Evolutionary conservation across 2,329 filamentous ascomycete genomes (phyloP).

Genomic region (Colletotrichum paranaense): DNA sequence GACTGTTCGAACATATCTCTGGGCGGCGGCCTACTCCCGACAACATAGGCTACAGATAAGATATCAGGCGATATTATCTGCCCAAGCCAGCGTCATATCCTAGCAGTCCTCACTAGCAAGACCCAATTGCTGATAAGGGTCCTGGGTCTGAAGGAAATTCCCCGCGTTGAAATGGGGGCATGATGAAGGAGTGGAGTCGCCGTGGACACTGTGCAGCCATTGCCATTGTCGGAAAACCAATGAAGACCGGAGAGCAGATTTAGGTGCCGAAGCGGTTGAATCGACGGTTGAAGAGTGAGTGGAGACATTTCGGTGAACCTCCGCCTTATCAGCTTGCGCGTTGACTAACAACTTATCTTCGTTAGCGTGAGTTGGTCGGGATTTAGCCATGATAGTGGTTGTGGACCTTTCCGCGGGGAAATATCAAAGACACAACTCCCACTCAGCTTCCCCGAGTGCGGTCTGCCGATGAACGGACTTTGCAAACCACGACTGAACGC

Average conservation of each 20-base stretch:
- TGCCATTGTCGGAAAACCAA: conserved; percentile 7
- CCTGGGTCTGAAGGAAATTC: not conserved
- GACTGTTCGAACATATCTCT: not conserved
- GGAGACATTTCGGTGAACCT: conserved; percentile 31
- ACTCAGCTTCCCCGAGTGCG: conserved; percentile 27
- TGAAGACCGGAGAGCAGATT: not conserved
- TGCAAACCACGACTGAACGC: conserved; percentile 1
- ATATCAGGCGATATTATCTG: conserved; percentile 2
- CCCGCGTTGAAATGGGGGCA: conserved; percentile 18
- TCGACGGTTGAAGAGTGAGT: not conserved
- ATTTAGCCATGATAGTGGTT: conserved; percentile 12
- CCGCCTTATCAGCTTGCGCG: conserved; percentile 34
- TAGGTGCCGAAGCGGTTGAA: conserved; percentile 12
- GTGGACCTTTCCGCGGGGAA: conserved; percentile 36
- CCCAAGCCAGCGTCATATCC: conserved; percentile 10
- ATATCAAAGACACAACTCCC: conserved; percentile 30
- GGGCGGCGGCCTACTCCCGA: not conserved
- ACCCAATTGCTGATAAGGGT: conserved; percentile 25
- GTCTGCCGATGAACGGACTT: conserved; percentile 27
- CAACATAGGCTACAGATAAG: conserved; percentile 24
- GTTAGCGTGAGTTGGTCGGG: conserved; percentile 19
- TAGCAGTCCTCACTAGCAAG: not conserved
- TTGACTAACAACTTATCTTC: conserved; percentile 29
- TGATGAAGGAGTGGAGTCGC: conserved; percentile 24
- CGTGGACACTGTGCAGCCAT: conserved; percentile 9